Evolutionary conservation across 495 filamentous ascomycete genomes (phyloP).

Genomic region (Peziza echinospora): DNA sequence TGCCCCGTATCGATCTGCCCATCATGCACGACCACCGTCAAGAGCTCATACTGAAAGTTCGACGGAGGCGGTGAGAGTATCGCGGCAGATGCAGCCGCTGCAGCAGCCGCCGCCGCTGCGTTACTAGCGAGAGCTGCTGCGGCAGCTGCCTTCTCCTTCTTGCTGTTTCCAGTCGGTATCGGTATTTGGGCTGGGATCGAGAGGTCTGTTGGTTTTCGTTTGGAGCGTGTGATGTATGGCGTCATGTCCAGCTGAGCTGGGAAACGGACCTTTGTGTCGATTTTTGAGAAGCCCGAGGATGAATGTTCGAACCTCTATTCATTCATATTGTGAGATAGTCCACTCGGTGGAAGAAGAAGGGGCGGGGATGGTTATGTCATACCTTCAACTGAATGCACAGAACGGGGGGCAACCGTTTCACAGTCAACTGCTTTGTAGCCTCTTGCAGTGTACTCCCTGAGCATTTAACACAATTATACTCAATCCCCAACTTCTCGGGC

Average conservation of each 20-base stretch:
- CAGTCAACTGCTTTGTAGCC: constrained; percentile 57
- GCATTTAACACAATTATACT: constrained; percentile 64
- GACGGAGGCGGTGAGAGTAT: background rate
- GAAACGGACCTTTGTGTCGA: constrained; percentile 60
- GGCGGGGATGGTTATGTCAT: constrained; percentile 5
- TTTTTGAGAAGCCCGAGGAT: constrained; percentile 46
- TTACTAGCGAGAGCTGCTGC: too few relatives aligned
- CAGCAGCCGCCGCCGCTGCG: background rate
- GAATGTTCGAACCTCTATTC: constrained; percentile 56
- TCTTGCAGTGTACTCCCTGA: constrained; percentile 37
- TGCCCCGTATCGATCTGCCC: constrained; percentile 79
- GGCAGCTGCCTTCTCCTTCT: too few relatives aligned
- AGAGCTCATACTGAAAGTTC: constrained; percentile 52
- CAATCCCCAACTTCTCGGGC: constrained; percentile 45
- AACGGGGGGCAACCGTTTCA: constrained; percentile 61
- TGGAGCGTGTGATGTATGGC: constrained; percentile 52
- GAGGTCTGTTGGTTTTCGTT: constrained; percentile 18
- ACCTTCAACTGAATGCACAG: constrained; percentile 87
- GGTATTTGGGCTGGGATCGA: constrained; percentile 5
- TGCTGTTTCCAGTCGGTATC: background rate
- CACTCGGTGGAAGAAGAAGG: background rate
- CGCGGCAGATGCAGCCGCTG: background rate
- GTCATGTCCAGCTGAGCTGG: constrained; percentile 73
- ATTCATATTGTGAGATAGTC: background rate
- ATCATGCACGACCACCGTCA: constrained; percentile 67